Conservation (phyloP, 2,329 filamentous ascomycete species). For the Penicillium sp. region DNA sequence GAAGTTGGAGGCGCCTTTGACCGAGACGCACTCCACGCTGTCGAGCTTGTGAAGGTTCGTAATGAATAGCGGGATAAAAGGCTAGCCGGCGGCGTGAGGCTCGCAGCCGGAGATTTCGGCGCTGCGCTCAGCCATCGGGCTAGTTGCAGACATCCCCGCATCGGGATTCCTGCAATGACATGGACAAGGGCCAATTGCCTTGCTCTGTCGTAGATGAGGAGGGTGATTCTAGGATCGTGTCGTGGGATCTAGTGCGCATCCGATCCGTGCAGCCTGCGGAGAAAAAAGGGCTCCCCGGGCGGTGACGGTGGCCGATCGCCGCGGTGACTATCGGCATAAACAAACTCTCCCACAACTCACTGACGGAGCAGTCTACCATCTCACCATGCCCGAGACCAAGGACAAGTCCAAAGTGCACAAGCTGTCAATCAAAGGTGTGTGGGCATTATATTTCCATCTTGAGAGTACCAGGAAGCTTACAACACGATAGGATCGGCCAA, state of each 20-base stretch:
- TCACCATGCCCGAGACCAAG: conserved; percentile 48
- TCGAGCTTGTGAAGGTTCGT: conserved; percentile 35
- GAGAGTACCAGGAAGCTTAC: conserved; percentile 27
- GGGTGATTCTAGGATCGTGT: conserved; percentile 4
- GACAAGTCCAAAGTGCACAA: conserved; percentile 91
- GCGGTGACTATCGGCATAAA: conserved; percentile 40
- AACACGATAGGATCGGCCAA: conserved; percentile 63
- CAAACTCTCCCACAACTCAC: conserved; percentile 23
- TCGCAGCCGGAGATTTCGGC: conserved; percentile 31
- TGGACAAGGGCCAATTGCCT: conserved; percentile 19
- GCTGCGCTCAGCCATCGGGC: conserved; percentile 47
- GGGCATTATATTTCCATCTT: neutral
- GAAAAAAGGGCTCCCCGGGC: conserved; percentile 29
- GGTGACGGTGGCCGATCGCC: conserved; percentile 33
- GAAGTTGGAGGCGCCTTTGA: conserved; percentile 22
- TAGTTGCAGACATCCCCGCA: conserved; percentile 50
- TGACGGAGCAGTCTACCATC: neutral
- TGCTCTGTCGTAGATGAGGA: conserved; percentile 9
- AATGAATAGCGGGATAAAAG: conserved; percentile 15
- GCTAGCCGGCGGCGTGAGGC: conserved; percentile 29
- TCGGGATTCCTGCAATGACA: conserved; percentile 40
- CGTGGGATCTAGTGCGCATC: conserved; percentile 4
- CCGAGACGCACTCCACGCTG: conserved; percentile 22
- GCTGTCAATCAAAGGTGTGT: conserved; percentile 60
- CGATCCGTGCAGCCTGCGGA: conserved; percentile 26